These are phyloP conservation scores for Leccinum broughii DNA, from an alignment of 768 basidiomycete species.

Conservation along the genomic window DNA sequence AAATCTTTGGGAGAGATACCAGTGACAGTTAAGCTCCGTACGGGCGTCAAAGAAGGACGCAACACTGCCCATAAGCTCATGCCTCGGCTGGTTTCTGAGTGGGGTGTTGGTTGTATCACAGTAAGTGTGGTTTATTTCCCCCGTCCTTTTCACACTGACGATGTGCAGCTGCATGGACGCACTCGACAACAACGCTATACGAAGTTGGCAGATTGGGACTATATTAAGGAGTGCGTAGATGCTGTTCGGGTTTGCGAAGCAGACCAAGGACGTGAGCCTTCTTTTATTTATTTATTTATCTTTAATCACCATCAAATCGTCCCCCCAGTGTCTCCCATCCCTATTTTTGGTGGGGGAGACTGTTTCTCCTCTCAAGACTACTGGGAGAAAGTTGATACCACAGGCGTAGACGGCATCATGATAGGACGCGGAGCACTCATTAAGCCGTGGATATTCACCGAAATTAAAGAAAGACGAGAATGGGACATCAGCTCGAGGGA, in stretches of 20 bases:
- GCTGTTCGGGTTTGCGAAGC: conserved; percentile 70
- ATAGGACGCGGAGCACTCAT: conserved; percentile 92
- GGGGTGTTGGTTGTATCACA: conserved; percentile 46
- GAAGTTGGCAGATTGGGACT: conserved; percentile 91
- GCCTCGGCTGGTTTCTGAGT: conserved; percentile 66
- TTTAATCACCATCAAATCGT: neutral
- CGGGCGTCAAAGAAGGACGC: conserved; percentile 86
- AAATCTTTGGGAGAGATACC: conserved; percentile 88
- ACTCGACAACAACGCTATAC: conserved; percentile 95
- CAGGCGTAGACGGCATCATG: conserved; percentile 95
- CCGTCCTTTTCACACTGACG: conserved; percentile 1
- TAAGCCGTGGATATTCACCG: conserved; percentile 96
- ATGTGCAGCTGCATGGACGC: conserved; percentile 84
- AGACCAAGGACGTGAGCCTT: conserved; percentile 69
- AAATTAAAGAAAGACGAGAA: conserved; percentile 87
- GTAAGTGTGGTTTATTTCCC: conserved; percentile 22
- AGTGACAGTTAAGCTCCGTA: conserved; percentile 87
- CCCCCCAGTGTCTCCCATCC: conserved; percentile 70
- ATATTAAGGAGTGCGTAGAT: conserved; percentile 85
- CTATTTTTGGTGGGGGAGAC: conserved; percentile 96
- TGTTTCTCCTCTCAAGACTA: conserved; percentile 87
- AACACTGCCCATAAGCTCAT: conserved; percentile 91
- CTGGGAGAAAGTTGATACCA: conserved; percentile 71
- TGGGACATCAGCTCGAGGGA: conserved; percentile 93
- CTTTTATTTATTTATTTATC: neutral